phyloP scores from a whole-genome alignment of 2,329 filamentous ascomycete species.

The Phoma sp. region DNA sequence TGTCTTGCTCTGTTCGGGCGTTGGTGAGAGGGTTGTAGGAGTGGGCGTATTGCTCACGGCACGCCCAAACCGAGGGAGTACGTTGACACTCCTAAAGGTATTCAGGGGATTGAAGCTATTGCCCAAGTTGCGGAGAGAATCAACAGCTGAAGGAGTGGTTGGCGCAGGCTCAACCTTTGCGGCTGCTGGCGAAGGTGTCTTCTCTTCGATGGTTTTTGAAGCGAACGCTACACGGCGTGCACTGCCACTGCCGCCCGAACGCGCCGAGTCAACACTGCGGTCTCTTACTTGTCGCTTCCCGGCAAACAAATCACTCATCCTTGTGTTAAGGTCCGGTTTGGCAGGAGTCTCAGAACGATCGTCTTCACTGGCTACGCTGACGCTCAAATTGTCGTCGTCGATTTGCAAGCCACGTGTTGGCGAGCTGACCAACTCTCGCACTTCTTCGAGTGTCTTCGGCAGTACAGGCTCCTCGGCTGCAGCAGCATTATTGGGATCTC shows the following conservation, averaged over 20 bases:
- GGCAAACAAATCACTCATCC: conserved; percentile 72
- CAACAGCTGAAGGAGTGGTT: conserved; percentile 67
- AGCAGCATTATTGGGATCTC: conserved; percentile 48
- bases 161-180: conserved; percentile 36
- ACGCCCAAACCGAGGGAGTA: conserved; percentile 77
- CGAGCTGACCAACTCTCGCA: conserved; percentile 82
- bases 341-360: conserved; percentile 41
- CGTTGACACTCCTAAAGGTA: conserved; percentile 73
- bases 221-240: conserved; percentile 63
- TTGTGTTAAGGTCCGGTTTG: conserved; percentile 57
- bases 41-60: conserved; percentile 51
- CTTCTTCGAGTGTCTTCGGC: conserved; percentile 92
- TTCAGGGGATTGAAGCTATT: conserved; percentile 84
- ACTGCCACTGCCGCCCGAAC: conserved; percentile 67
- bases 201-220: conserved; percentile 33
- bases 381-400: conserved; percentile 58
- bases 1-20: conserved; percentile 39
- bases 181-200: conserved; percentile 26
- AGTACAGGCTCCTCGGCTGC: conserved; percentile 57
- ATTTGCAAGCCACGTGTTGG: conserved; percentile 56
- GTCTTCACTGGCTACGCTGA: conserved; percentile 58
- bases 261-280: conserved; percentile 74
- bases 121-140: conserved; percentile 81
- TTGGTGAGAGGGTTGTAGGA: conserved; percentile 49
- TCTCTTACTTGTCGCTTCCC: conserved; percentile 71